phyloP scores from a whole-genome alignment of 2,329 filamentous ascomycete genomes.

The Chalara sp. region DNA sequence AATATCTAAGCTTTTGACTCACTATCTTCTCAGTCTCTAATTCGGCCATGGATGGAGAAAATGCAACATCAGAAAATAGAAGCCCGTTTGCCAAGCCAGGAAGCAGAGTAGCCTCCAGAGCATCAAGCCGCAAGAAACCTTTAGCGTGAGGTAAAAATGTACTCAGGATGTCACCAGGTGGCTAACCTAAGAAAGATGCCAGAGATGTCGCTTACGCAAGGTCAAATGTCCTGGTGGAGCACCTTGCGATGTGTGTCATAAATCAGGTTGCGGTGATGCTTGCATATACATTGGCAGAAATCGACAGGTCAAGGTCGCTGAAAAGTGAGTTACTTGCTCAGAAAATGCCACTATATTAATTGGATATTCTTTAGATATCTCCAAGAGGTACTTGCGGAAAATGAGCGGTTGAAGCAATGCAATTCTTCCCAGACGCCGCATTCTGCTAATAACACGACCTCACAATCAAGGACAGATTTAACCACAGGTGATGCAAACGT shows the following conservation, averaged over 20 bases:
- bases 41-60: too few species aligned
- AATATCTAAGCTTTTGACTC: too few species aligned
- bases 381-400: neutral
- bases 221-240: slow-evolving; percentile 28
- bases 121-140: too few species aligned
- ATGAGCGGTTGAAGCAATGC: neutral
- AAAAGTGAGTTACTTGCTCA: neutral
- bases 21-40: too few species aligned
- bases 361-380: neutral
- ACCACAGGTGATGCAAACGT: neutral
- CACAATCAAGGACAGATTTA: neutral
- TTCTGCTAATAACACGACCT: neutral
- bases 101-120: too few species aligned
- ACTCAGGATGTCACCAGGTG: too few species aligned
- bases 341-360: neutral
- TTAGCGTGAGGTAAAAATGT: too few species aligned
- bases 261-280: slow-evolving; percentile 5
- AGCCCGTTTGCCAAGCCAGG: too few species aligned
- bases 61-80: too few species aligned
- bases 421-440: too few species aligned
- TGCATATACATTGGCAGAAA: neutral
- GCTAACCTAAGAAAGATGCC: neutral
- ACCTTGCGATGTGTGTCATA: slow-evolving; percentile 25
- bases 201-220: slow-evolving; percentile 18
- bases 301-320: neutral